Conservation (phyloP, 768 basidiomycete genomes). For the Ramaria sp. region DNA sequence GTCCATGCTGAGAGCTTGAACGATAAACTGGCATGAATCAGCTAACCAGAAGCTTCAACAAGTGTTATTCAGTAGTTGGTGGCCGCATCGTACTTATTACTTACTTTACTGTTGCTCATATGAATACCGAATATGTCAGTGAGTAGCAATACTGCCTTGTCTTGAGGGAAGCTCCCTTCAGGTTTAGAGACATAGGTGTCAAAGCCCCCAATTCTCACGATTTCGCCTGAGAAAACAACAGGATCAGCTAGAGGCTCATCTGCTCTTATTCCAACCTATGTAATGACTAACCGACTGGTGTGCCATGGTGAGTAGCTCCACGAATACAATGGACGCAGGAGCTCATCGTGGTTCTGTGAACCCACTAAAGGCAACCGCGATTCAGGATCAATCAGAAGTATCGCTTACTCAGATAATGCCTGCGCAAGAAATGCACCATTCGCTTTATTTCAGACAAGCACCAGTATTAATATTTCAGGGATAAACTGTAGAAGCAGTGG, state of each 20-base stretch:
- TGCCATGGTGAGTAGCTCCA: conserved; percentile 31
- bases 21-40: not conserved
- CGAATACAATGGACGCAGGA: conserved; percentile 45
- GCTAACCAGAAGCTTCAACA: not conserved
- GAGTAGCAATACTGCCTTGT: conserved; percentile 45
- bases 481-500: too few species aligned
- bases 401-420: too few species aligned
- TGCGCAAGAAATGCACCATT: too few species aligned
- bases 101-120: conserved; percentile 34
- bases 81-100: not conserved
- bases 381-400: too few species aligned
- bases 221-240: conserved; percentile 28
- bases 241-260: not conserved
- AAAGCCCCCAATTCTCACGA: conserved; percentile 36
- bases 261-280: not conserved
- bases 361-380: not conserved
- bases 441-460: too few species aligned
- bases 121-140: conserved; percentile 42
- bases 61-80: not conserved
- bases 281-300: conserved; percentile 20
- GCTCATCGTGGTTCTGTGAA: conserved; percentile 27
- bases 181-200: conserved; percentile 45
- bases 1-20: not conserved
- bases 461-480: too few species aligned
- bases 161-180: conserved; percentile 33